Base-by-base conservation (phyloP, 176 grass and related monocot genomes). In the Eleusine coracana region DNA sequence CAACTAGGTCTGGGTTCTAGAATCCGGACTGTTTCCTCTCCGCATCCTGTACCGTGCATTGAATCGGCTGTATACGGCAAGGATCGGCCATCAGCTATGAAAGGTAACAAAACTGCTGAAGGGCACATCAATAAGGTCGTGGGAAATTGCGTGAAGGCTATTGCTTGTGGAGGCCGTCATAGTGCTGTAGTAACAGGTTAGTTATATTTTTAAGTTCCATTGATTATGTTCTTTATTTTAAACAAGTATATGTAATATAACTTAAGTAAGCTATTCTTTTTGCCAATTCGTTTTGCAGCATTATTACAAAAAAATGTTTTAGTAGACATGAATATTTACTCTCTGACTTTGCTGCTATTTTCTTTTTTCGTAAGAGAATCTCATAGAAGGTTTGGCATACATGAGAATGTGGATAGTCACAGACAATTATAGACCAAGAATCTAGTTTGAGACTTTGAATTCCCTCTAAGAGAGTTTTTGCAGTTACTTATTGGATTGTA, bases 81-180 rank as follows among this genome's bases (percentile, higher is more conserved):
- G 85, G 96, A 98, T 64, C 83, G 81, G 0, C 23, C 77, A 74
- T 62, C 89, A 78, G 62, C 81, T 54, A 78, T 76, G 66, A 90
- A 88, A 89, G 80, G 87, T 50, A 91, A 93, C 77, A 95, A 85
- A 88, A 76, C 55, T 50, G 85, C 87, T 86, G 91, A 94, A 74
- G 93, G 81, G 20, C 82, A 92, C 45, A 29, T 78, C 10, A 85
- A 61, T 75, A 96, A 92, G 80, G 80, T 83, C 66, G 86, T 78
- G 48, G 93, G 97, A 85, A 99, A 61, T 79, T 92, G 87, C 7
- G 87, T 99, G 25, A 92, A 90, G 75, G 83, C 97, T 51, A 99
- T 99, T 90, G 97, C 97, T 23, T 99, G 97, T 65, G 97, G 97
- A 48, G 97, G 97, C 7, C 97, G 97, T 73, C 97, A 99, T 73